Conservation (phyloP, 805 yeast genomes). For the Tetrapisispora iriomotensis region DNA sequence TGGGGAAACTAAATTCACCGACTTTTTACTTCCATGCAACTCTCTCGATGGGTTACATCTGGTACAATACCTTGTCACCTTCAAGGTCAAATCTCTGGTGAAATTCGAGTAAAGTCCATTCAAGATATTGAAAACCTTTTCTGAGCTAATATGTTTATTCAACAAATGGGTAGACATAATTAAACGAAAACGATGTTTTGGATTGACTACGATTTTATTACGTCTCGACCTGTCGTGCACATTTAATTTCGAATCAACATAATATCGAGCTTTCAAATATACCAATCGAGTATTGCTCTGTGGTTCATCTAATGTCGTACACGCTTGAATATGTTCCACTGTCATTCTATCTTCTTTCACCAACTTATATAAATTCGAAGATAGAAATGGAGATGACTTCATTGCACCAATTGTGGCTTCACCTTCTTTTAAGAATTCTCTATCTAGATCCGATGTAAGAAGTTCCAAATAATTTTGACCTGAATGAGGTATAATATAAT, state of each 20-base stretch:
- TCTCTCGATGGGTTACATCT: conserved; percentile 17
- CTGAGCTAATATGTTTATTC: conserved; percentile 19
- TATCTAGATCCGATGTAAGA: conserved; percentile 10
- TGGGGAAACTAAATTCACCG: conserved; percentile 12
- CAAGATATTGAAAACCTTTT: conserved; percentile 12
- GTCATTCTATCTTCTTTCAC: conserved; percentile 13
- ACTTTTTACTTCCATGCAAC: conserved; percentile 8
- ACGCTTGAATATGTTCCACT: background rate
- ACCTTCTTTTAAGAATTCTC: conserved; percentile 15
- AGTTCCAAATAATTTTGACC: conserved; percentile 14
- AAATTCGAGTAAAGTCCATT: conserved; percentile 19
- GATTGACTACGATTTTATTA: conserved; percentile 23
- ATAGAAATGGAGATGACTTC: too few species aligned
- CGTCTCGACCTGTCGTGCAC: conserved; percentile 18
- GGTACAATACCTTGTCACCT: conserved; percentile 21
- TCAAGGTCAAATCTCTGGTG: conserved; percentile 13
- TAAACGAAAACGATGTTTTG: conserved; percentile 20
- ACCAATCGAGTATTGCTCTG: conserved; percentile 12
- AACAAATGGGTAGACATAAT: conserved; percentile 26
- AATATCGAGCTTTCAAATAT: conserved; percentile 19
- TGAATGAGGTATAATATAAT: conserved; percentile 3
- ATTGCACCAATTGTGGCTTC: too few species aligned
- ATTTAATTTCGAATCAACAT: conserved; percentile 11
- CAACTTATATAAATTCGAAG: conserved; percentile 21
- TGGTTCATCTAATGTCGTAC: background rate